Base-by-base conservation (phyloP, 2,329 filamentous ascomycete genomes). In the Pseudocercospora pini-densiflorae region DNA sequence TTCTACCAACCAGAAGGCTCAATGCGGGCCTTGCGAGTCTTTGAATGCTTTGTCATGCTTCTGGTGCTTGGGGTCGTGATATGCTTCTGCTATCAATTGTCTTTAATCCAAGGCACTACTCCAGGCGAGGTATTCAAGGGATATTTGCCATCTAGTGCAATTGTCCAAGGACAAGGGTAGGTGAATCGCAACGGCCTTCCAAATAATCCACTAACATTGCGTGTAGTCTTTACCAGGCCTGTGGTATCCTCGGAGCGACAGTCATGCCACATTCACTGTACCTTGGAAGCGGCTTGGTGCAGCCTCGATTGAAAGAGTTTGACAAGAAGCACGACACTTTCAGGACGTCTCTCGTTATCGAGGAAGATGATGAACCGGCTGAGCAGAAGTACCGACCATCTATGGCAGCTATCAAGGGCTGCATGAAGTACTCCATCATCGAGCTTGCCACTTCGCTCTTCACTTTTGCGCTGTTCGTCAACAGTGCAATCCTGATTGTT, bases 171-270 rank as follows among this genome's bases (percentile, higher is more conserved):
- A 1, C 73, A 88, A 73, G 89, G 84, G 79, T 84, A 71, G 66
- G 79, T 47, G 23, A 43, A 19, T 14, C 16, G 10, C 47, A 21
- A 7, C 31, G 45, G 16, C n/a, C 12, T 33, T 8, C 3, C 9
- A 14, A 7, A 21, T 12, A 23, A 5, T 1, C 1, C 1, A 14
- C 72, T 78, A 55, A 78, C 1, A n/a, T 3, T 7, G n/a, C 27
- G 10, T 47, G 5, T 47, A 74, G 83, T 57, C 74, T 89, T 0
- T 92, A 91, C 75, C 89, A 91, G 77, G 86, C 90, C 1, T 93
- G 91, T 69, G 91, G 91, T 60, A 93, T 93, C 64, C 82, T 93
- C 0, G 91, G 91, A 1, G 91, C 91, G 3, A 93, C 91, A 0
- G 89, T 91, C 24, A 90, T 91, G 89, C 89, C 89, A 4, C 89